A percentile compares a stretch with the other conserved stretches of the same genome.
phyloP scores from a whole-genome alignment of 352 stramenopile genomes.

The Phytophthora megakarya region DNA sequence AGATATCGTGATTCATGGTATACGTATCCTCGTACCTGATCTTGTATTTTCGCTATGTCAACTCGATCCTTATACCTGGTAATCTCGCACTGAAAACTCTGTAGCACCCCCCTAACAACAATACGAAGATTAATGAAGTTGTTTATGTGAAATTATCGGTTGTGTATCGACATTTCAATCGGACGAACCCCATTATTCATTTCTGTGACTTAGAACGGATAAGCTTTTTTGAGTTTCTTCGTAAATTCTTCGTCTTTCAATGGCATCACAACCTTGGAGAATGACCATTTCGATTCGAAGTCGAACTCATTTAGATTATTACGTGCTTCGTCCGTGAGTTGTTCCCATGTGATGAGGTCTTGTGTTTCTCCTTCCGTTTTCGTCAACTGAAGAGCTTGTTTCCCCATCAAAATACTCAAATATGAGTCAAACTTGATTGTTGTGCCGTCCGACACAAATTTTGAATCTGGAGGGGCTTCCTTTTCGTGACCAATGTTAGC shows the following conservation, averaged over 20 bases:
- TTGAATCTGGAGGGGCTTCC: neutral
- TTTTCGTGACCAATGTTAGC: neutral
- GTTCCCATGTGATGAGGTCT: too few relatives aligned
- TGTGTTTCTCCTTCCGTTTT: conserved; percentile 13
- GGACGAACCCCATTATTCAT: too few relatives aligned
- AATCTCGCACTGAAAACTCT: too few relatives aligned
- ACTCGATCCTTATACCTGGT: too few relatives aligned
- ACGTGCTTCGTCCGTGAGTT: too few relatives aligned
- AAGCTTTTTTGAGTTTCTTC: neutral
- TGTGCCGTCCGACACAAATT: conserved; percentile 6
- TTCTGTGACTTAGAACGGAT: conserved; percentile 2
- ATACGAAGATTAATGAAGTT: too few relatives aligned
- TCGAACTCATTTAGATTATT: neutral
- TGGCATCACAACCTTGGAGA: neutral
- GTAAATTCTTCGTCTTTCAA: neutral
- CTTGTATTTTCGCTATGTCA: too few relatives aligned
- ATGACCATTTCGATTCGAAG: neutral
- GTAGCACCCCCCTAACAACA: too few relatives aligned
- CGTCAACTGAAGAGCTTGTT: conserved; percentile 16
- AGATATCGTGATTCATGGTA: too few relatives aligned
- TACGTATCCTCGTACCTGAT: too few relatives aligned
- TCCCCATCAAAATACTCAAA: neutral
- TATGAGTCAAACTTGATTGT: conserved; percentile 22
- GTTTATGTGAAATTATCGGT: too few relatives aligned
- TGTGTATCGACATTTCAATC: too few relatives aligned